Evolutionary conservation across 768 basidiomycete species (phyloP).

Genomic region (Pholiota microspora): DNA sequence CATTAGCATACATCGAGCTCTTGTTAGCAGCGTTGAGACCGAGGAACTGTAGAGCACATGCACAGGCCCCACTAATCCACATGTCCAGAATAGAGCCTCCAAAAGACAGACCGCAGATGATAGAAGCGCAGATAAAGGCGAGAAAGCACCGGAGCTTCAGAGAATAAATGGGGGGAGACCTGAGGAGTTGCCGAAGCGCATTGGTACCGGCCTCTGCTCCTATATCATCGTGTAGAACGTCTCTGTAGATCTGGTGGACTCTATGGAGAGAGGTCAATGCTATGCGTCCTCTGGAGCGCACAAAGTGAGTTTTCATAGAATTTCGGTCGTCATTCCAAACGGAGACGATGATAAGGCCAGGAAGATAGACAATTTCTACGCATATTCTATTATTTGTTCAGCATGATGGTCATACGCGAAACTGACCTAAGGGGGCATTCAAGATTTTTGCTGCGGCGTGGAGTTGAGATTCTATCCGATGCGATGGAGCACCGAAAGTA

Average conservation of each 20-base stretch:
- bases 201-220: constrained; percentile 69
- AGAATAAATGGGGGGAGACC: constrained; percentile 65
- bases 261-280: constrained; percentile 80
- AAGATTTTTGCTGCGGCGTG: constrained; percentile 76
- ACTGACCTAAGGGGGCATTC: constrained; percentile 63
- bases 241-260: constrained; percentile 82
- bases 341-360: constrained; percentile 76
- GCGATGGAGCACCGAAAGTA: constrained; percentile 92
- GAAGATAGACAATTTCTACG: constrained; percentile 76
- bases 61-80: constrained; percentile 73
- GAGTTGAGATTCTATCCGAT: constrained; percentile 89
- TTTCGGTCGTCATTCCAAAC: constrained; percentile 73
- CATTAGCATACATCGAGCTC: constrained; percentile 90
- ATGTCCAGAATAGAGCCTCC: constrained; percentile 82
- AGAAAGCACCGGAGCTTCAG: constrained; percentile 66
- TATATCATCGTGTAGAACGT: constrained; percentile 83
- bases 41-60: constrained; percentile 71
- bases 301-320: constrained; percentile 78
- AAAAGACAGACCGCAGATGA: constrained; percentile 82
- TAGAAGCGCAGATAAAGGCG: constrained; percentile 74
- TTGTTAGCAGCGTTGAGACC: constrained; percentile 81
- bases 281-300: constrained; percentile 77
- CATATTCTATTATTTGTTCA: background rate
- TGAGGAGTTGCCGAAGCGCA: constrained; percentile 62
- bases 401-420: background rate